phyloP scores from a whole-genome alignment of 768 basidiomycete species.

The Ramaria sp. region DNA sequence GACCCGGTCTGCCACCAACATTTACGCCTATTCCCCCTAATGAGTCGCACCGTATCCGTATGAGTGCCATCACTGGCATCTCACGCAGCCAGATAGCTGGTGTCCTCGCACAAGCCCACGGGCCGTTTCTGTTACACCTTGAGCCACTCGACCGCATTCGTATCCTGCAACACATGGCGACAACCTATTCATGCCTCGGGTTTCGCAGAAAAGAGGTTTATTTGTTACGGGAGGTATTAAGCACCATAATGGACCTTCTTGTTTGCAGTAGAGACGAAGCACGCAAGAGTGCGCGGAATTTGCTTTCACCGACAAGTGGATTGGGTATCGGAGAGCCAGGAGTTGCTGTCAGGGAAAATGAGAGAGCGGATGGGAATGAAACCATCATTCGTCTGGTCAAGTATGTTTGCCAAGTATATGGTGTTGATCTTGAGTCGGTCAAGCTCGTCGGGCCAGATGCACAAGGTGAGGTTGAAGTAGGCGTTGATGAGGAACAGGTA shows the following conservation, averaged over 20 bases:
- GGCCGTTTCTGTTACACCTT: constrained; percentile 79
- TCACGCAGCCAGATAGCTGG: constrained; percentile 56
- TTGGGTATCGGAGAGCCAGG: constrained; percentile 43
- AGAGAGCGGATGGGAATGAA: constrained; percentile 70
- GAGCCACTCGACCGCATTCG: constrained; percentile 65
- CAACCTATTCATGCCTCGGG: constrained; percentile 70
- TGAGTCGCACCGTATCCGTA: constrained; percentile 34
- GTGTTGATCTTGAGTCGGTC: constrained; percentile 71
- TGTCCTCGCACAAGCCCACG: constrained; percentile 63
- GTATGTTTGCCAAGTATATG: constrained; percentile 68
- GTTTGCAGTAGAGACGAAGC: constrained; percentile 64
- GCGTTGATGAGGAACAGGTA: constrained; percentile 32
- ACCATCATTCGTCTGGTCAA: constrained; percentile 69
- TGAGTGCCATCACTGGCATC: constrained; percentile 60
- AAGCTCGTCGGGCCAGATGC: constrained; percentile 26
- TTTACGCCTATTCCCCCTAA: constrained; percentile 49
- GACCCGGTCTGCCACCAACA: constrained; percentile 47
- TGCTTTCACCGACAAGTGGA: constrained; percentile 26
- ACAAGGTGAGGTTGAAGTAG: constrained; percentile 13
- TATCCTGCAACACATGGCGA: constrained; percentile 59
- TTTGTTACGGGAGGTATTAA: constrained; percentile 75
- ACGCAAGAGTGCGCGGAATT: constrained; percentile 17
- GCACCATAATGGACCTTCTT: constrained; percentile 73
- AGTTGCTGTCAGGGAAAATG: constrained; percentile 63
- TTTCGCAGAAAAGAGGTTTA: constrained; percentile 85